A percentile compares a stretch with the other conserved stretches of the same genome.
phyloP scores from a whole-genome alignment of 345 rosid species.

The Pistacia atlantica region DNA sequence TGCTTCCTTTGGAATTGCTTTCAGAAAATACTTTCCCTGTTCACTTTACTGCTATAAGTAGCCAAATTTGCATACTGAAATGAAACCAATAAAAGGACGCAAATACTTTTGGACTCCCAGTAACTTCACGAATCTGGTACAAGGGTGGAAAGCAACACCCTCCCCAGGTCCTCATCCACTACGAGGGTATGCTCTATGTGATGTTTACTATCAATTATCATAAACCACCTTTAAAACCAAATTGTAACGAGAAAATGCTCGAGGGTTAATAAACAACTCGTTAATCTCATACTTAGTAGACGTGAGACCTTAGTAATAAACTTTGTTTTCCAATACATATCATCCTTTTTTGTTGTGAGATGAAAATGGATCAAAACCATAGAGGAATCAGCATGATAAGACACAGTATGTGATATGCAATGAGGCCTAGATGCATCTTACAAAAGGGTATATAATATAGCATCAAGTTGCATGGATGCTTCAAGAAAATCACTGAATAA shows the following conservation, averaged over 20 bases:
- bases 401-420: neutral
- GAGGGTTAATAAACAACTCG: no score
- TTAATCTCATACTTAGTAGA: no score
- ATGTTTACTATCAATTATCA: no score
- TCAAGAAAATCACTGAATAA: neutral
- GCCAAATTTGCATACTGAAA: neutral
- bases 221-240: no score
- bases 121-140: neutral
- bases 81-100: neutral
- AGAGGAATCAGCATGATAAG: neutral
- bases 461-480: neutral
- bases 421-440: neutral
- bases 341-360: neutral
- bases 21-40: neutral
- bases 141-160: no score
- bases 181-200: no score
- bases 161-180: no score
- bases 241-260: no score
- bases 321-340: no score
- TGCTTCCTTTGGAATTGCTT: conserved; percentile 1
- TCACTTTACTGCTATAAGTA: conserved; percentile 1
- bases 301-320: no score
- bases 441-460: neutral
- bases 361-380: neutral
- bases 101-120: neutral